Evolutionary conservation across 2,329 filamentous ascomycete species (phyloP), one percentile per base, ranked within the genome.

Genomic region (Alternaria sp.): DNA sequence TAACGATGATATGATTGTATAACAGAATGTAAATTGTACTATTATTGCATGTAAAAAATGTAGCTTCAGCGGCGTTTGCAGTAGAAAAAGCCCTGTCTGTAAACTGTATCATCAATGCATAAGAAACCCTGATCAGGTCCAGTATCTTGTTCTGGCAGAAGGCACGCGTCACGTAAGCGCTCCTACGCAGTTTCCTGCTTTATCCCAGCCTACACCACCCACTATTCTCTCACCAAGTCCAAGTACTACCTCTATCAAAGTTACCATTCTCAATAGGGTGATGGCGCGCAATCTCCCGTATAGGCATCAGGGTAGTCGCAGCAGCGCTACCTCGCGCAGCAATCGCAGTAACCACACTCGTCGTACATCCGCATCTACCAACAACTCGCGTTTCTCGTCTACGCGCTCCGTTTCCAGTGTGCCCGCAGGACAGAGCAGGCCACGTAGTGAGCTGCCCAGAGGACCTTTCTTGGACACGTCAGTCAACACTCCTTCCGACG

Each of bases 1-100:
- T 68, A 48, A 70, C 45, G 66, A 72, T 10, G 60, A 58, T 10
- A 72, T 58, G 68, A 67, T 21, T 68, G 65, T 71, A 72, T 34
- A 55, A 62, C 41, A 64, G 42, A 51, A 3, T 60, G 21, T 54
- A 49, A 23, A 42, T 2, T 54, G 17, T 51, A 52, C 17, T 8
- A 39, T n/a, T 8, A 39, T 34, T 50, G n/a, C 29, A 48, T 62
- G 54, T 68, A 67, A n/a, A 61, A 46, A 36, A 60, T 61, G 51
- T 62, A 64, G 44, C 40, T 57, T 42, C 2, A 56, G 40, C 23
- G 41, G 54, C 17, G 53, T 54, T 45, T 56, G 55, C 58, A 61
- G 55, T 67, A 56, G 42, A 34, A 28, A 26, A 51, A 37, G 46
- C 58, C 37, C 34, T 53, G 52, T 61, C 52, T 37, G 36, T 44